phyloP scores from a whole-genome alignment of 2,329 filamentous ascomycete species.

The Fusarium verticillioides region DNA sequence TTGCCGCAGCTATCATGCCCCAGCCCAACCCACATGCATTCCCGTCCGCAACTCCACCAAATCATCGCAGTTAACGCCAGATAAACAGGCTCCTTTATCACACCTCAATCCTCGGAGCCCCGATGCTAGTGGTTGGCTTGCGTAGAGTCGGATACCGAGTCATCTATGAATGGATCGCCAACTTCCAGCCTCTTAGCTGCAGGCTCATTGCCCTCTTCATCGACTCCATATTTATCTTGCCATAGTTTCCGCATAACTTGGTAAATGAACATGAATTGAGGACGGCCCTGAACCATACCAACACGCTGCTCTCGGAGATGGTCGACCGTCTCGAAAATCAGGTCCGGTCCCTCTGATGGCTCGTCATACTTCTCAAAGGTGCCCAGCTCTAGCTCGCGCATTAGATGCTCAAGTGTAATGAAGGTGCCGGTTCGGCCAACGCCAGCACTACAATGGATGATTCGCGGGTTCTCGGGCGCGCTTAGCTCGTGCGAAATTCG shows the following conservation, averaged over 20 bases:
- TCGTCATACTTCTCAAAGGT: constrained; percentile 65
- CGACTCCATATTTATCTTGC: constrained; percentile 69
- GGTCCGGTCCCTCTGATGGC: constrained; percentile 61
- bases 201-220: constrained; percentile 56
- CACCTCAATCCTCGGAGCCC: constrained; percentile 13
- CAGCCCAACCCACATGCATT: not conserved
- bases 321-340: constrained; percentile 83
- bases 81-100: not conserved
- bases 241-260: constrained; percentile 82
- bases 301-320: constrained; percentile 85
- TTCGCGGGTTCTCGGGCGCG: constrained; percentile 71
- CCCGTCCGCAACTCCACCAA: constrained; percentile 9
- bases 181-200: constrained; percentile 66
- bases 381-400: constrained; percentile 82
- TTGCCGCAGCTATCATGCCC: constrained; percentile 13
- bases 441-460: constrained; percentile 90
- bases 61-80: constrained; percentile 11
- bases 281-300: constrained; percentile 93
- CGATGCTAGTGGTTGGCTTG: constrained; percentile 5
- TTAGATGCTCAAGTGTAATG: constrained; percentile 92
- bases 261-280: constrained; percentile 90
- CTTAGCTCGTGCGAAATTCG: constrained; percentile 69
- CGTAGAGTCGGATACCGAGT: constrained; percentile 28
- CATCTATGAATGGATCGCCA: constrained; percentile 55
- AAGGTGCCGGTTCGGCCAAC: constrained; percentile 96